Evolutionary conservation across 495 filamentous ascomycete species (phyloP), one percentile per base, ranked within the genome.

Genomic region (Penicillium ucsense): DNA sequence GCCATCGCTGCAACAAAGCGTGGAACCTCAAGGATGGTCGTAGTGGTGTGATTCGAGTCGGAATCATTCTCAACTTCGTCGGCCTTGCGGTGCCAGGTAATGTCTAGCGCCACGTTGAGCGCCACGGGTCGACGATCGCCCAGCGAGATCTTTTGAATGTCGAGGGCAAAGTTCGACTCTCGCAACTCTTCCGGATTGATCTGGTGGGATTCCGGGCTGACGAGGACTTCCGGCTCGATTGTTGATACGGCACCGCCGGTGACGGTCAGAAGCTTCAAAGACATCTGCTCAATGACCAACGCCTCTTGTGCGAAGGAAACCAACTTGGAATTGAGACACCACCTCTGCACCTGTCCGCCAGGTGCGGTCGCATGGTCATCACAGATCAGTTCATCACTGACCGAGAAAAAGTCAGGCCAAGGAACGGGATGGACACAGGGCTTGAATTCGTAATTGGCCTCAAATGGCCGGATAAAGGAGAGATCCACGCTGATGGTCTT

Each of bases 351-450:
- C 6, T 96, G 67, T n/a, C 92, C 92, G 38, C 77, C 73, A 5
- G 69, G 55, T 8, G 49, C 66, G 27, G 56, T 36, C 10, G 27
- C 43, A 8, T 48, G 36, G 4, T 65, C 57, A 32, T 63, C 48
- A 6, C 56, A 52, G 38, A 69, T 57, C 46, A 65, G 40, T 7
- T 68, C 65, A 0, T 72, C 65, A n/a, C 59, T 55, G 28, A 79
- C 55, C 4, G 77, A 71, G 59, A 97, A 96, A 58, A 88, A 84
- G 54, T 81, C 85, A 6, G 94, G 91, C 91, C 91, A 97, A 6
- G 77, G 74, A 43, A 83, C 80, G 2, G 78, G 70, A 66, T 95
- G 82, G 4, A 94, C 62, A 3, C 81, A 78, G 9, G 92, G 88
- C 3, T 79, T 70, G 53, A 95, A 84, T 44, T 90, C 86, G 55